phyloP scores from a whole-genome alignment of 2,329 filamentous ascomycete genomes.

The Hypomyces rosellus region DNA sequence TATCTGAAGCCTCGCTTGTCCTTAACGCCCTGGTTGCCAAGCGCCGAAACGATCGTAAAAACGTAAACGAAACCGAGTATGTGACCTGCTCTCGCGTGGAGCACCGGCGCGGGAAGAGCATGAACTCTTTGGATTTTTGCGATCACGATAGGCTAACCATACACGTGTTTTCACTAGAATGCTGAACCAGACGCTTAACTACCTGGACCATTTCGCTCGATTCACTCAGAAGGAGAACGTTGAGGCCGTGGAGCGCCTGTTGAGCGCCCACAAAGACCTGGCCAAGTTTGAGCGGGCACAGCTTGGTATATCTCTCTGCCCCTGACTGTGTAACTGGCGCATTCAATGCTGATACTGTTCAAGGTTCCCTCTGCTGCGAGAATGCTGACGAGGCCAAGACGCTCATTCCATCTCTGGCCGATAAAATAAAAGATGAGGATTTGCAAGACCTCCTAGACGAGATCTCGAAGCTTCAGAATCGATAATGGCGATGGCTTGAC shows the following conservation, averaged over 20 bases:
- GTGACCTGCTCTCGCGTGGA: slow-evolving; percentile 23
- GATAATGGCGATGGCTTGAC: slow-evolving; percentile 18
- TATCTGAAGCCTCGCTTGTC: slow-evolving; percentile 86
- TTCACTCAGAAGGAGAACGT: slow-evolving; percentile 95
- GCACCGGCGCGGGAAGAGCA: not conserved
- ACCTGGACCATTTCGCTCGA: slow-evolving; percentile 88
- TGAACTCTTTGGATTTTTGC: too few species aligned
- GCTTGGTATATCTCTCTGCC: slow-evolving; percentile 54
- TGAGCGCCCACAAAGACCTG: slow-evolving; percentile 72
- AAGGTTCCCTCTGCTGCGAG: slow-evolving; percentile 87
- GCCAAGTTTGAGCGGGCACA: slow-evolving; percentile 92
- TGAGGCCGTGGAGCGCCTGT: slow-evolving; percentile 83
- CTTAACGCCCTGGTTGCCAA: slow-evolving; percentile 84
- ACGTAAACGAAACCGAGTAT: slow-evolving; percentile 78
- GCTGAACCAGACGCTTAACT: slow-evolving; percentile 81
- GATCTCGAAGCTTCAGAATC: slow-evolving; percentile 67
- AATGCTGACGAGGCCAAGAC: slow-evolving; percentile 94
- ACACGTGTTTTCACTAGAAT: slow-evolving; percentile 43
- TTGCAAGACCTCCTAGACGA: slow-evolving; percentile 84
- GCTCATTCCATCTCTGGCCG: slow-evolving; percentile 78
- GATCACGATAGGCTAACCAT: not conserved
- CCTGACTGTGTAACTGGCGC: not conserved
- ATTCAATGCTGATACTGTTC: not conserved
- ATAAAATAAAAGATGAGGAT: slow-evolving; percentile 88
- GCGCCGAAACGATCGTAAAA: slow-evolving; percentile 71